Evolutionary conservation across 2,329 filamentous ascomycete genomes (phyloP).

Genomic region (Coniochaeta pulveracea): DNA sequence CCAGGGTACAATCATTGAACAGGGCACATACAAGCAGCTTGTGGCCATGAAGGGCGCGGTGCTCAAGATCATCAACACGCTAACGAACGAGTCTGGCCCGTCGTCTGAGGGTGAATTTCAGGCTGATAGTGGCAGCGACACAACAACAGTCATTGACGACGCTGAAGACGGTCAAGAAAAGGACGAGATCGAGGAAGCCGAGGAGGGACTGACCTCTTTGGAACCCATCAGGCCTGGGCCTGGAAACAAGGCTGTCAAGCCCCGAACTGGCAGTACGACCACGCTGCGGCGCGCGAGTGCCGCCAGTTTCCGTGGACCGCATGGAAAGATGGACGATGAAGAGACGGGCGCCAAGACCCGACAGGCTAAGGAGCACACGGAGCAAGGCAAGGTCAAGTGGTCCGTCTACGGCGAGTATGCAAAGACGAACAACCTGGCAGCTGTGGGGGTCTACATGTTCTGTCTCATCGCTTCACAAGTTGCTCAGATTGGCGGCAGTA

Average conservation of each 20-base stretch:
- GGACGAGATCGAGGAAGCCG: constrained; percentile 63
- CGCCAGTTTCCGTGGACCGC: constrained; percentile 76
- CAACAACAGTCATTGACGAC: constrained; percentile 40
- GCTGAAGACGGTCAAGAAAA: constrained; percentile 41
- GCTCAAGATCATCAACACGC: constrained; percentile 69
- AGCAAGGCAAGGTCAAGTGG: constrained; percentile 98
- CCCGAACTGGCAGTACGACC: constrained; percentile 56
- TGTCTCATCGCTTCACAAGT: constrained; percentile 73
- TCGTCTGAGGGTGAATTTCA: constrained; percentile 19
- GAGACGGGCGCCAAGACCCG: constrained; percentile 71
- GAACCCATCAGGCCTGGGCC: constrained; percentile 56
- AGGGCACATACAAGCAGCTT: constrained; percentile 81
- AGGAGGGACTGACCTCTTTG: constrained; percentile 66
- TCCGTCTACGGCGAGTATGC: constrained; percentile 87
- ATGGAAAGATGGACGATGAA: constrained; percentile 77
- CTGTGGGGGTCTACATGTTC: constrained; percentile 69
- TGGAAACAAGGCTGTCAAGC: constrained; percentile 26
- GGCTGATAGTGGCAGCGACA: constrained; percentile 30
- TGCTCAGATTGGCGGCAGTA: constrained; percentile 67
- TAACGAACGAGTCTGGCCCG: constrained; percentile 38
- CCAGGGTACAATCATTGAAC: constrained; percentile 73
- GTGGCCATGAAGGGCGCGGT: constrained; percentile 92
- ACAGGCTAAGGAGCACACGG: constrained; percentile 76
- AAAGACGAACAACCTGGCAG: constrained; percentile 80
- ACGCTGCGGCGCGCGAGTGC: constrained; percentile 86